phyloP scores from a whole-genome alignment of 306 rosid genomes.

The Bauhinia variegata region DNA sequence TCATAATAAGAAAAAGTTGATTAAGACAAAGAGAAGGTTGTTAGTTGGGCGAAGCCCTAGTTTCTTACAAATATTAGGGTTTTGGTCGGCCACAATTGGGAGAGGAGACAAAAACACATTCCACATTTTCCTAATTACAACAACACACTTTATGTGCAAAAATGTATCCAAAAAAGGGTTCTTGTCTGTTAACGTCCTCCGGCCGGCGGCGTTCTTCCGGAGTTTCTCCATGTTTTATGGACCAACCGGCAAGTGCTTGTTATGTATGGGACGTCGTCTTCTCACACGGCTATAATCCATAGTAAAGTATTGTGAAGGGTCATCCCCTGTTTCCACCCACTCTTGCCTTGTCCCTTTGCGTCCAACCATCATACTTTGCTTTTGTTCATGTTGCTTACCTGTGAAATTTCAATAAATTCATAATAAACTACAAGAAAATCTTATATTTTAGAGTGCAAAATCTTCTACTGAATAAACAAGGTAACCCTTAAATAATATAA shows the following conservation, averaged over 20 bases:
- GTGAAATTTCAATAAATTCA: constrained; percentile 31
- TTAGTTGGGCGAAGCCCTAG: constrained; percentile 18
- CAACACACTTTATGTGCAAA: constrained; percentile 40
- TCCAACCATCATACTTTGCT: constrained; percentile 40
- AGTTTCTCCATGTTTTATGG: constrained; percentile 52
- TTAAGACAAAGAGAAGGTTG: constrained; percentile 18
- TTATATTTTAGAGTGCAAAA: no score
- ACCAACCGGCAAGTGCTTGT: constrained; percentile 58
- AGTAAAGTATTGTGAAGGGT: constrained; percentile 53
- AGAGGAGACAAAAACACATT: constrained; percentile 26
- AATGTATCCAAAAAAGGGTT: constrained; percentile 11
- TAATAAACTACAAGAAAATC: constrained; percentile 17
- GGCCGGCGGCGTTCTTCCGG: no score
- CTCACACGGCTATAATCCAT: constrained; percentile 65
- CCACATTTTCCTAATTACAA: constrained; percentile 43
- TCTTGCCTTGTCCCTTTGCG: constrained; percentile 55
- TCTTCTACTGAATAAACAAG: no score
- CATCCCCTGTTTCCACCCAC: constrained; percentile 45
- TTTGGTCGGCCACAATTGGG: constrained; percentile 48
- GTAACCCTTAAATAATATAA: no score
- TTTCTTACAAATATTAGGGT: constrained; percentile 43
- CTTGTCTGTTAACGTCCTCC: background rate
- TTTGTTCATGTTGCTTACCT: constrained; percentile 38
- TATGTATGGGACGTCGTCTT: constrained; percentile 75
- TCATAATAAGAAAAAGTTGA: background rate